Percentiles rank a stretch among this genome's conserved stretches.
Evolutionary conservation across 2,329 filamentous ascomycete genomes (phyloP).

Genomic region (Leptographium wingfieldii): DNA sequence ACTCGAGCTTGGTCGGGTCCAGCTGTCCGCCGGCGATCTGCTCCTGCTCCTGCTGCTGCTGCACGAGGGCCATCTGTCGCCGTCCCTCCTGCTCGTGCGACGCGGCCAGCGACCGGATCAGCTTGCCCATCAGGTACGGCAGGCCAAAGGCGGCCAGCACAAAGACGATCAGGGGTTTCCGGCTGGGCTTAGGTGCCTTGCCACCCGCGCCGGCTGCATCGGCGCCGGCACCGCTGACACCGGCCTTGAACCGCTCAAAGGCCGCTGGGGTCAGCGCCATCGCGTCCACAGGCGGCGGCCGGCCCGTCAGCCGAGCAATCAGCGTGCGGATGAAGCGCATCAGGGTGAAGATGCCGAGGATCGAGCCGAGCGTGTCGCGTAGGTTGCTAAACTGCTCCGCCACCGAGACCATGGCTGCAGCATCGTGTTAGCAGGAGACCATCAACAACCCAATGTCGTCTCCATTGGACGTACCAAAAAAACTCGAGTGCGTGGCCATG

Average conservation of each 20-base stretch:
- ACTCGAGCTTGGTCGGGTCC: constrained; percentile 86
- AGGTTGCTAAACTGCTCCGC: constrained; percentile 94
- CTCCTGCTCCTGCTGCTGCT: constrained; percentile 36
- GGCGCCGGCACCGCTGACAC: constrained; percentile 33
- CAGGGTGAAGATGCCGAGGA: constrained; percentile 88
- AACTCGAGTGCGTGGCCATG: constrained; percentile 98
- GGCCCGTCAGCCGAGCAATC: constrained; percentile 84
- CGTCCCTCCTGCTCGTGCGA: constrained; percentile 75
- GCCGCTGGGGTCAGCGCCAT: constrained; percentile 78
- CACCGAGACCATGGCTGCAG: constrained; percentile 89
- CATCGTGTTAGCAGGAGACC: constrained; percentile 1
- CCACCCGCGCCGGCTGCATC: constrained; percentile 45
- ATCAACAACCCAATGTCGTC: constrained; percentile 19
- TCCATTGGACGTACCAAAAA: constrained; percentile 61
- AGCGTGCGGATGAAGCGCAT: constrained; percentile 90
- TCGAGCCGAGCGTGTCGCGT: constrained; percentile 82
- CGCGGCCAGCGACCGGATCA: constrained; percentile 73
- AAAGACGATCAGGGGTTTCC: constrained; percentile 95
- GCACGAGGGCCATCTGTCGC: constrained; percentile 34
- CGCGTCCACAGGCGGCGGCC: constrained; percentile 77
- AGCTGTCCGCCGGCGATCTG: constrained; percentile 35
- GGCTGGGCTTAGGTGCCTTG: constrained; percentile 60
- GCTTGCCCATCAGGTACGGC: constrained; percentile 93
- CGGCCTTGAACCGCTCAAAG: constrained; percentile 80
- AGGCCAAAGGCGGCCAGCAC: constrained; percentile 86